A percentile compares a stretch with the other conserved stretches of the same genome.
These are phyloP conservation scores for Euphorbia lathyris DNA, from an alignment of 345 rosid genomes.

Conservation along the genomic window DNA sequence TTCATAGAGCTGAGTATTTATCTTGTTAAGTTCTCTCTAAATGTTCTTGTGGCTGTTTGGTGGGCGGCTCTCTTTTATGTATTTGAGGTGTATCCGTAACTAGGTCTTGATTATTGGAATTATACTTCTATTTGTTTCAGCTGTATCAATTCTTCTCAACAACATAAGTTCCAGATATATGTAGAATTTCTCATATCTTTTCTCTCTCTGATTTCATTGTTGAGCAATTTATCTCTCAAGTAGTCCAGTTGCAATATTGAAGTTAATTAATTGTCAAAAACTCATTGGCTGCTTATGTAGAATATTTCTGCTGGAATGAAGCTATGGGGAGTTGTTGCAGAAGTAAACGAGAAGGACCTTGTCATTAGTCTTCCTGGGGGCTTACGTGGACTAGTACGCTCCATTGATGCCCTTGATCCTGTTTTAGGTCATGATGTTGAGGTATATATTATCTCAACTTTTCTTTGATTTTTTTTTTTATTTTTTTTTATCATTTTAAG, in stretches of 20 bases:
- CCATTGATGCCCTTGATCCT: slow-evolving; percentile 69
- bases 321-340: slow-evolving; percentile 89
- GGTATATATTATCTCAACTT: slow-evolving; percentile 36
- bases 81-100: background rate
- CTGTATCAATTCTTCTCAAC: background rate
- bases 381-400: slow-evolving; percentile 86
- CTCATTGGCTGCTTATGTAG: slow-evolving; percentile 38
- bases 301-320: slow-evolving; percentile 93
- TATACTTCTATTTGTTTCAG: background rate
- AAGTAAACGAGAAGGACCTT: slow-evolving; percentile 91
- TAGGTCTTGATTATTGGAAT: background rate
- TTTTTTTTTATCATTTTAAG: background rate
- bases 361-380: slow-evolving; percentile 89
- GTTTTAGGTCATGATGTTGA: slow-evolving; percentile 46
- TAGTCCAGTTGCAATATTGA: background rate
- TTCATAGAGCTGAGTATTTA: background rate
- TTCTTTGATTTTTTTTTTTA: background rate
- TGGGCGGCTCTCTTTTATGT: background rate
- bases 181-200: background rate
- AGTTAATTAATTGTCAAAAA: slow-evolving; percentile 12
- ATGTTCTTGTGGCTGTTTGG: background rate
- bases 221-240: background rate
- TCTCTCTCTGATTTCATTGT: background rate
- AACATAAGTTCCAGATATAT: background rate
- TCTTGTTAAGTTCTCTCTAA: background rate